A percentile compares a stretch with the other conserved stretches of the same genome.
These are phyloP conservation scores for Neohortaea acidophila DNA, from an alignment of 495 filamentous ascomycete species.

Conservation along the genomic window DNA sequence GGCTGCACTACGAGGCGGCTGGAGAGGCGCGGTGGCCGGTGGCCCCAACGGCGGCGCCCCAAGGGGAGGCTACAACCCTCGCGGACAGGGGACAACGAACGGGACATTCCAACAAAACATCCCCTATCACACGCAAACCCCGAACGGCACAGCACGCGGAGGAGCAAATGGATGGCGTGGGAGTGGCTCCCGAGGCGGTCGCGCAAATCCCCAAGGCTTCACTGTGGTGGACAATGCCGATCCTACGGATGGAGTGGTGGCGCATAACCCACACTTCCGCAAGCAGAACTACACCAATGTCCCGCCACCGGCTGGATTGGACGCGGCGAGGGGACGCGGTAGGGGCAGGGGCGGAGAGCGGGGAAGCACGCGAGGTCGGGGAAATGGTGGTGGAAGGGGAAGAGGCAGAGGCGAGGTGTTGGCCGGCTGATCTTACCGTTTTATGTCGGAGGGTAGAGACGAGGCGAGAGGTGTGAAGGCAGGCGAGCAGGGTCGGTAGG, in stretches of 20 bases:
- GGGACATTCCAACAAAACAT: conserved; percentile 15
- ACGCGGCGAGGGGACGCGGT: neutral
- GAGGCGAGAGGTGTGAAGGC: no score
- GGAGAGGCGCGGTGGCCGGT: conserved; percentile 49
- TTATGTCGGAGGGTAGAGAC: no score
- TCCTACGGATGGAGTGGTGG: conserved; percentile 34
- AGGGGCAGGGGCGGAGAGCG: neutral
- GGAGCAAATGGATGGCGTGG: neutral
- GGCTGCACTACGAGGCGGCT: conserved; percentile 53
- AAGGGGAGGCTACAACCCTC: conserved; percentile 21
- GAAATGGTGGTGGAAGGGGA: conserved; percentile 10
- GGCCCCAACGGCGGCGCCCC: conserved; percentile 21
- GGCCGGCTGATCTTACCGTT: no score
- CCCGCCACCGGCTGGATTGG: conserved; percentile 50
- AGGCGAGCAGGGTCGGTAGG: no score
- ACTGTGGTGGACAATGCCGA: conserved; percentile 36
- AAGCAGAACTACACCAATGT: conserved; percentile 54
- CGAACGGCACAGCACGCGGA: conserved; percentile 16
- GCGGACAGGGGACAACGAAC: conserved; percentile 16
- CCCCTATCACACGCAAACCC: conserved; percentile 14
- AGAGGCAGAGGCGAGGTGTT: no score
- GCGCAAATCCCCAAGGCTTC: conserved; percentile 36
- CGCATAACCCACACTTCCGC: conserved; percentile 39
- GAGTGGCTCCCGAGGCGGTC: conserved; percentile 16
- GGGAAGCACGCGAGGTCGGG: no score